These are phyloP conservation scores for Termitomyces sp. DNA, from an alignment of 768 basidiomycete genomes.

Conservation along the genomic window DNA sequence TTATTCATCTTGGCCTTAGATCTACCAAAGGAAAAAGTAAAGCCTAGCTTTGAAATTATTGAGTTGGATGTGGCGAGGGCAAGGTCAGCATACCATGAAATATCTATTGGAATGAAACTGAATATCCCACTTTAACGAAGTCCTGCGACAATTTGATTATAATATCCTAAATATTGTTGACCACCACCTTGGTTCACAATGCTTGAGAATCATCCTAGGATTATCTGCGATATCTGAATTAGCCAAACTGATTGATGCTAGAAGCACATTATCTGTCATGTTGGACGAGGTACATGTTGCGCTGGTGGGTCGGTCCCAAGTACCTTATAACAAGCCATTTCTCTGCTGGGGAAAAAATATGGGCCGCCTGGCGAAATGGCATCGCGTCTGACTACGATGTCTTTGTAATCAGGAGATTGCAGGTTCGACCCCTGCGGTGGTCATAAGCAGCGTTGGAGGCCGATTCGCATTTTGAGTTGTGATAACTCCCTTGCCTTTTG, in stretches of 20 bases:
- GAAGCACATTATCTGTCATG: not conserved
- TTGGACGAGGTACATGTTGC: not conserved
- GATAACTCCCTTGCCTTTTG: too few species aligned
- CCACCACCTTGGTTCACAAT: not conserved
- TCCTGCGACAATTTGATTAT: not conserved
- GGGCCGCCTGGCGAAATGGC: constrained; percentile 67
- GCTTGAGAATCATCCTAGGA: not conserved
- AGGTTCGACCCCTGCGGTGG: constrained; percentile 63
- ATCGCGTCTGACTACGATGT: constrained; percentile 88
- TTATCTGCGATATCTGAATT: not conserved
- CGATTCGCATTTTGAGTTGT: too few species aligned
- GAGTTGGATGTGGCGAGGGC: not conserved
- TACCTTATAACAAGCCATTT: too few species aligned
- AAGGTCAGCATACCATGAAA: not conserved
- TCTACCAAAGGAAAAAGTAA: constrained; percentile 15
- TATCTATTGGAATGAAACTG: not conserved
- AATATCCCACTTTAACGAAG: not conserved
- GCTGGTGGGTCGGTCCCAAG: too few species aligned
- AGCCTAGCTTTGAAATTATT: constrained; percentile 3
- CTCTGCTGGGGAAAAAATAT: too few species aligned
- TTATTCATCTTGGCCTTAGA: constrained; percentile 5
- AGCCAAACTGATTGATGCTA: not conserved
- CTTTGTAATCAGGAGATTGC: constrained; percentile 62
- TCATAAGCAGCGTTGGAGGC: too few species aligned
- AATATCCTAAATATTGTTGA: not conserved